phyloP scores from a whole-genome alignment of 352 stramenopile genomes.

The Pythium monospermum region DNA sequence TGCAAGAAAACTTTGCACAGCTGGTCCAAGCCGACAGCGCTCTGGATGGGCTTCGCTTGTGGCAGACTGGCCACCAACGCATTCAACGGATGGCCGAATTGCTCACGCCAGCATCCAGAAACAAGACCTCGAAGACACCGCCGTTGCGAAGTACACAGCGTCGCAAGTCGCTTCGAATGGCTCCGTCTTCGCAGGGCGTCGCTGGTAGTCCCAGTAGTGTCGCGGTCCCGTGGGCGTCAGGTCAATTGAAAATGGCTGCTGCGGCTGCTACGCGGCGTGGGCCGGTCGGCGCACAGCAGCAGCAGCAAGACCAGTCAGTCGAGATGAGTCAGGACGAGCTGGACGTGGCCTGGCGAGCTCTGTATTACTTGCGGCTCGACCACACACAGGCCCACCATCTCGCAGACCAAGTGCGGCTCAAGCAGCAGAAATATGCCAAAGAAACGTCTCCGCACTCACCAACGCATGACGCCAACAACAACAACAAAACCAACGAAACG shows the following conservation, averaged over 20 bases:
- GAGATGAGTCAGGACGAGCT: constrained; percentile 24
- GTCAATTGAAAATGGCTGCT: too few species aligned
- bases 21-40: constrained; percentile 30
- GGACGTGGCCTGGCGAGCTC: constrained; percentile 29
- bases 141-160: background rate
- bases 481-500: too few species aligned
- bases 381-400: constrained; percentile 30
- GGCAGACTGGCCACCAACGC: constrained; percentile 11
- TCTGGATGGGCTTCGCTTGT: constrained; percentile 15
- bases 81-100: constrained; percentile 12
- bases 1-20: constrained; percentile 28
- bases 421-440: constrained; percentile 17
- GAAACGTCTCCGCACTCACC: too few species aligned
- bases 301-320: background rate
- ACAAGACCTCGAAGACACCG: background rate
- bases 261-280: background rate
- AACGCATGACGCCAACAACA: too few species aligned
- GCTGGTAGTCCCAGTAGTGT: too few species aligned
- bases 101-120: constrained; percentile 1
- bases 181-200: background rate
- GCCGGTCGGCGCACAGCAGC: too few species aligned
- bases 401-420: constrained; percentile 26
- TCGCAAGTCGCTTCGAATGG: background rate
- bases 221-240: too few species aligned
- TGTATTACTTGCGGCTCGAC: constrained; percentile 34